Percentiles rank a stretch among this genome's conserved stretches.
These are phyloP conservation scores for Blastosporella zonata DNA, from an alignment of 1,284 basidiomycete genomes.

Conservation along the genomic window DNA sequence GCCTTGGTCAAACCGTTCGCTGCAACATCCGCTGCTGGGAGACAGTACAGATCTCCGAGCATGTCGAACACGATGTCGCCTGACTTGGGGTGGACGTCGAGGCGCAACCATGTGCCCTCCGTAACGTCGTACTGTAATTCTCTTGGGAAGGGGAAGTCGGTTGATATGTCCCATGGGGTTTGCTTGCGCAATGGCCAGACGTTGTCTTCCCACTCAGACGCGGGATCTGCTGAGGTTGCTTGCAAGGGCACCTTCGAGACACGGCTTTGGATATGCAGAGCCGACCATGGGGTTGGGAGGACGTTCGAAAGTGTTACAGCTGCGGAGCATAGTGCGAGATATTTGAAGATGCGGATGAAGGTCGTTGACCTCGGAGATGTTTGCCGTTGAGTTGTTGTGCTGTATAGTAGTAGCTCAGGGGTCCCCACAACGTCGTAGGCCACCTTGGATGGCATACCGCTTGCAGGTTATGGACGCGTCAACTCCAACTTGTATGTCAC, in stretches of 20 bases:
- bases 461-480: background rate
- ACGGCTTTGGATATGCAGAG: slow-evolving; percentile 9
- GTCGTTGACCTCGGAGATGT: slow-evolving; percentile 8
- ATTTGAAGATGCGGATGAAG: slow-evolving; percentile 18
- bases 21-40: slow-evolving; percentile 38
- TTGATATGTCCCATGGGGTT: slow-evolving; percentile 73
- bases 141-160: slow-evolving; percentile 68
- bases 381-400: slow-evolving; percentile 8
- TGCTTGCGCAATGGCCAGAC: slow-evolving; percentile 62
- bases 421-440: background rate
- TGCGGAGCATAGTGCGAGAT: slow-evolving; percentile 19
- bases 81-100: slow-evolving; percentile 63
- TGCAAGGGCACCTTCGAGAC: slow-evolving; percentile 19
- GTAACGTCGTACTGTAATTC: slow-evolving; percentile 62
- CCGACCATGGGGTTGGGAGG: slow-evolving; percentile 25
- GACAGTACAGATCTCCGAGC: slow-evolving; percentile 70
- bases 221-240: slow-evolving; percentile 24
- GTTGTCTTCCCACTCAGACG: slow-evolving; percentile 47
- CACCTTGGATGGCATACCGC: slow-evolving; percentile 18
- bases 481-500: background rate
- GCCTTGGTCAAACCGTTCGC: slow-evolving; percentile 30
- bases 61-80: slow-evolving; percentile 76
- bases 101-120: slow-evolving; percentile 71
- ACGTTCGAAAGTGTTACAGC: slow-evolving; percentile 22
- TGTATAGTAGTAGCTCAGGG: slow-evolving; percentile 15